A percentile compares a stretch with the other conserved stretches of the same genome.
Conservation (phyloP, 2,329 filamentous ascomycete species). For the Calonectria multiphialidica region DNA sequence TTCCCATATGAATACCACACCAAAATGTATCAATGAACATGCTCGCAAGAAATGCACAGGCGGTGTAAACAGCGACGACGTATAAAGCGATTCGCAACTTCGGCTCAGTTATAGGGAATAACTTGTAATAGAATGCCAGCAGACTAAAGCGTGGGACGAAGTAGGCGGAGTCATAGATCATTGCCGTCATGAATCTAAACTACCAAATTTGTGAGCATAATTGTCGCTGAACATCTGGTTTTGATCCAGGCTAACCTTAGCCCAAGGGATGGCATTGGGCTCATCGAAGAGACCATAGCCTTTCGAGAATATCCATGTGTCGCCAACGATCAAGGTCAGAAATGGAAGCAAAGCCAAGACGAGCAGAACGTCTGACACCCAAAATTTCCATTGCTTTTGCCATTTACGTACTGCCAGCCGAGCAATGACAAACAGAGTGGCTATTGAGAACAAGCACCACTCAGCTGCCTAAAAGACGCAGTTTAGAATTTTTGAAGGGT, state of each 20-base stretch:
- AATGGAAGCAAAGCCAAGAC: neutral
- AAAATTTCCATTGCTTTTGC: neutral
- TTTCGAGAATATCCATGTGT: neutral
- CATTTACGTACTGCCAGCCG: neutral
- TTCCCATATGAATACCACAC: neutral
- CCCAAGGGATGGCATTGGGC: neutral
- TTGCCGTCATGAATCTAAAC: neutral
- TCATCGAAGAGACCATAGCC: neutral
- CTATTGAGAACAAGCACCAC: neutral
- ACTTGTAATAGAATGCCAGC: neutral
- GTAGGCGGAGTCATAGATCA: neutral
- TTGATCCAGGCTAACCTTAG: neutral
- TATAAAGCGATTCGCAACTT: neutral
- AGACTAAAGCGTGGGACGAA: neutral
- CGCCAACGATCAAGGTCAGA: neutral
- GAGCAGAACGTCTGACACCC: neutral
- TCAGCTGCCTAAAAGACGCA: neutral
- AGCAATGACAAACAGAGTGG: neutral
- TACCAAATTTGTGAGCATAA: neutral
- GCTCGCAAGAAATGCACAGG: neutral
- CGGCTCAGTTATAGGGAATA: neutral
- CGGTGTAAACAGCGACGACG: neutral
- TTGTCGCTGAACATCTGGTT: too few species aligned
- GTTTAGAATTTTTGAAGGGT: neutral
- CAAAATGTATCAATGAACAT: slow-evolving; percentile 1